Evolutionary conservation across 1,284 basidiomycete species (phyloP).

Genomic region (Uromyces viciae-fabae): DNA sequence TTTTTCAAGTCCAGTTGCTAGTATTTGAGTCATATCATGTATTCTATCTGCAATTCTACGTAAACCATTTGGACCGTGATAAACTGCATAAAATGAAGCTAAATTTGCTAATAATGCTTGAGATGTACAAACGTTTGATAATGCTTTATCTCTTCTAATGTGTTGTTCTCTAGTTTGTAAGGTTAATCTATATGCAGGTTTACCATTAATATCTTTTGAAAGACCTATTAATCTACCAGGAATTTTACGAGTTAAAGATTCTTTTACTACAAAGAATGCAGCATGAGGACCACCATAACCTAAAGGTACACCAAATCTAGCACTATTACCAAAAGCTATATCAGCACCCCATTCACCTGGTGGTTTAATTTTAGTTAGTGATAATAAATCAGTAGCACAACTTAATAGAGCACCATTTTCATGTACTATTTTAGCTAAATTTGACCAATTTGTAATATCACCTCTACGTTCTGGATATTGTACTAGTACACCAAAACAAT

Average conservation of each 20-base stretch:
- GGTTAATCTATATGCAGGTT: conserved; percentile 84
- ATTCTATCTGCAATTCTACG: conserved; percentile 82
- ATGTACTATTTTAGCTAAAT: conserved; percentile 69
- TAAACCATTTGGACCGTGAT: conserved; percentile 87
- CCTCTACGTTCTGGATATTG: conserved; percentile 87
- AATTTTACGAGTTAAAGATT: conserved; percentile 92
- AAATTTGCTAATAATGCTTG: conserved; percentile 94
- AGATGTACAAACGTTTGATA: conserved; percentile 55
- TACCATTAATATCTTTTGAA: conserved; percentile 77
- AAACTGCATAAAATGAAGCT: conserved; percentile 95
- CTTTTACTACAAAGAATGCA: conserved; percentile 91
- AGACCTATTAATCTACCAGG: conserved; percentile 89
- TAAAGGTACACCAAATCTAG: conserved; percentile 85
- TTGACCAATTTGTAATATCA: conserved; percentile 70
- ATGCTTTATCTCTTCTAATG: conserved; percentile 55
- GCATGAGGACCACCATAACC: conserved; percentile 90
- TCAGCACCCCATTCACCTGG: conserved; percentile 99
- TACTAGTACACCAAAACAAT: conserved; percentile 80
- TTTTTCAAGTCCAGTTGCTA: conserved; percentile 67
- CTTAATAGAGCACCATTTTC: conserved; percentile 72
- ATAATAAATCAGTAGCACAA: conserved; percentile 85
- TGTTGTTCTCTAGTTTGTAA: conserved; percentile 66
- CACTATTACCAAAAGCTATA: conserved; percentile 89
- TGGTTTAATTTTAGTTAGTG: conserved; percentile 86
- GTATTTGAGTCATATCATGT: conserved; percentile 78